Conservation (phyloP, 2,329 filamentous ascomycete species). For the Didymella lethalis region DNA sequence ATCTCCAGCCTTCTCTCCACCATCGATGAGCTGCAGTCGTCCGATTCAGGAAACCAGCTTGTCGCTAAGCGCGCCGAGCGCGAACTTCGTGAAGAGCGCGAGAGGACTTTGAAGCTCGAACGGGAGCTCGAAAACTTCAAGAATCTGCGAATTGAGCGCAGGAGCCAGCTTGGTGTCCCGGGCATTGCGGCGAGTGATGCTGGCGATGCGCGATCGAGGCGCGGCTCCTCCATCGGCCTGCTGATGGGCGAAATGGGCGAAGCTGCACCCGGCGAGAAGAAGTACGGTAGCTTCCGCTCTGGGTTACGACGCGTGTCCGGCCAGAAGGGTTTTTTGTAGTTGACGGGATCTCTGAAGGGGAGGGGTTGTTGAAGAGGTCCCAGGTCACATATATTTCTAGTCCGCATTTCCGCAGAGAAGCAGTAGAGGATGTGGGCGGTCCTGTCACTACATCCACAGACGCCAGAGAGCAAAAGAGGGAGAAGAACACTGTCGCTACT, state of each 20-base stretch:
- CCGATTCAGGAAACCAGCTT: conserved; percentile 82
- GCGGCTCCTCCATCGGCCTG: conserved; percentile 54
- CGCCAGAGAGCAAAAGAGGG: conserved; percentile 7
- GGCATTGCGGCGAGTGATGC: conserved; percentile 53
- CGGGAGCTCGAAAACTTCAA: conserved; percentile 88
- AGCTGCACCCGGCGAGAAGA: conserved; percentile 42
- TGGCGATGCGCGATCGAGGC: conserved; percentile 52
- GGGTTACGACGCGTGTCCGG: conserved; percentile 55
- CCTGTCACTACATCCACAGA: conserved; percentile 18
- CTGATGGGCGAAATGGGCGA: conserved; percentile 48
- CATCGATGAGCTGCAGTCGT: conserved; percentile 92
- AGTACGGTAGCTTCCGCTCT: conserved; percentile 43
- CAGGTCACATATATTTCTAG: conserved; percentile 32
- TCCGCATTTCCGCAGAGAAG: conserved; percentile 43
- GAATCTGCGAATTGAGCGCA: conserved; percentile 69
- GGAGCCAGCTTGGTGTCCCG: conserved; percentile 47
- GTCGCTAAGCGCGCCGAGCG: conserved; percentile 85
- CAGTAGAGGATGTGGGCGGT: conserved; percentile 32
- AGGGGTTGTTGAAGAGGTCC: conserved; percentile 42
- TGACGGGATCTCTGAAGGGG: conserved; percentile 43
- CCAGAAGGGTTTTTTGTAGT: conserved; percentile 61
- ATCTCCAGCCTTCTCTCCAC: conserved; percentile 86
- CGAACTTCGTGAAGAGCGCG: conserved; percentile 86
- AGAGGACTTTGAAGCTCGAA: conserved; percentile 82
- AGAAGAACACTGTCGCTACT: conserved; percentile 14